These are phyloP conservation scores for Parachaetomium inaequale DNA, from an alignment of 495 filamentous ascomycete species.

Conservation along the genomic window DNA sequence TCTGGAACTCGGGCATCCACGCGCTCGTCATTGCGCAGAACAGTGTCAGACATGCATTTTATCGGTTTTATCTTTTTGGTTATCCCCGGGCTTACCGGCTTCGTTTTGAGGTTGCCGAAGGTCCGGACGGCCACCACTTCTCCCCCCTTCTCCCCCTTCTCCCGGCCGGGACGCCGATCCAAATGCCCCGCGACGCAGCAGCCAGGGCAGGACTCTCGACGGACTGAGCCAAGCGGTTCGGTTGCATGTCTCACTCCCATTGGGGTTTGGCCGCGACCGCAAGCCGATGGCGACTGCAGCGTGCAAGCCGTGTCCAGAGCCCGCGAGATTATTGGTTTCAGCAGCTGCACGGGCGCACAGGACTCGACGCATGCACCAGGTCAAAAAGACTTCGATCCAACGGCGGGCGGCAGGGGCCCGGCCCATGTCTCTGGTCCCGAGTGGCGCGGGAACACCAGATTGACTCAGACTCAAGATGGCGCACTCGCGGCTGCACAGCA, in stretches of 20 bases:
- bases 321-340: constrained; percentile 20
- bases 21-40: constrained; percentile 13
- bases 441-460: constrained; percentile 35
- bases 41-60: constrained; percentile 16
- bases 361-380: constrained; percentile 11
- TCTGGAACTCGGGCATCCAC: neutral
- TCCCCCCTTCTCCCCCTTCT: neutral
- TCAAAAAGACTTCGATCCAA: neutral
- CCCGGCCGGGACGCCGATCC: constrained; percentile 9
- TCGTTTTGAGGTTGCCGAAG: neutral
- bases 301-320: constrained; percentile 6
- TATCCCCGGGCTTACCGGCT: constrained; percentile 5
- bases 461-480: constrained; percentile 34
- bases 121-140: too few species aligned
- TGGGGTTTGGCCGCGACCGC: neutral
- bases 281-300: neutral
- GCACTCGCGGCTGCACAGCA: constrained; percentile 30
- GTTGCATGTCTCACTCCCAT: constrained; percentile 18
- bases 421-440: constrained; percentile 26
- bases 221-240: neutral
- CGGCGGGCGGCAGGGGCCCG: constrained; percentile 11
- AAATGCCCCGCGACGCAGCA: neutral
- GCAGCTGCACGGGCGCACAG: constrained; percentile 13
- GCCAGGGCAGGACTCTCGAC: neutral
- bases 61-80: constrained; percentile 4